Evolutionary conservation across 176 grass and related monocot genomes (phyloP).

Genomic region (Bonia amplexicaulis): DNA sequence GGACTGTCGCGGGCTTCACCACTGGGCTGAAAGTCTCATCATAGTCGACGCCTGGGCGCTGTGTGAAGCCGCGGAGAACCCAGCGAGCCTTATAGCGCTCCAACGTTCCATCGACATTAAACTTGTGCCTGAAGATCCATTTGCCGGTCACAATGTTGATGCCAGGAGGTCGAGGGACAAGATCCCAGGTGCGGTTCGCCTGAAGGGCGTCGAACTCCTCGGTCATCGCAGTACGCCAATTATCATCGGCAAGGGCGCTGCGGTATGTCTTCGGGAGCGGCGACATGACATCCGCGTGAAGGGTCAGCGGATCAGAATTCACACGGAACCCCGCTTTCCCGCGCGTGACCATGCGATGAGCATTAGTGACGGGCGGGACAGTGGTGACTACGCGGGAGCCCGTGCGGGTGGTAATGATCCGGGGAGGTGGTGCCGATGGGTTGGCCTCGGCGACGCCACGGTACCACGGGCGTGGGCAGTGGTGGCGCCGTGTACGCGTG

Average conservation of each 20-base stretch:
- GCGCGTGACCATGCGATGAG: not conserved
- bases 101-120: not conserved
- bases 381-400: not conserved
- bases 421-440: not conserved
- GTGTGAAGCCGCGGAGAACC: not conserved
- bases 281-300: not conserved
- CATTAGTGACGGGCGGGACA: not conserved
- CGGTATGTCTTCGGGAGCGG: not conserved
- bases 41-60: not conserved
- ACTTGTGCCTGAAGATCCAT: not conserved
- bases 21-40: not conserved
- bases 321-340: not conserved
- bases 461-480: too few species aligned
- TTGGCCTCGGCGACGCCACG: too few species aligned
- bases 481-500: too few species aligned
- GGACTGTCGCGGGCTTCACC: rapidly evolving
- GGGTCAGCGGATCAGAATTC: not conserved
- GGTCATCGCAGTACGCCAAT: too few species aligned
- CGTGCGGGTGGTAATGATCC: not conserved
- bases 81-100: not conserved
- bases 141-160: not conserved
- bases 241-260: not conserved
- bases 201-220: not conserved
- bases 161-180: not conserved
- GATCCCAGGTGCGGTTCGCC: not conserved